phyloP scores from a whole-genome alignment of 2,329 filamentous ascomycete genomes.

The Acrodontium crateriforme region DNA sequence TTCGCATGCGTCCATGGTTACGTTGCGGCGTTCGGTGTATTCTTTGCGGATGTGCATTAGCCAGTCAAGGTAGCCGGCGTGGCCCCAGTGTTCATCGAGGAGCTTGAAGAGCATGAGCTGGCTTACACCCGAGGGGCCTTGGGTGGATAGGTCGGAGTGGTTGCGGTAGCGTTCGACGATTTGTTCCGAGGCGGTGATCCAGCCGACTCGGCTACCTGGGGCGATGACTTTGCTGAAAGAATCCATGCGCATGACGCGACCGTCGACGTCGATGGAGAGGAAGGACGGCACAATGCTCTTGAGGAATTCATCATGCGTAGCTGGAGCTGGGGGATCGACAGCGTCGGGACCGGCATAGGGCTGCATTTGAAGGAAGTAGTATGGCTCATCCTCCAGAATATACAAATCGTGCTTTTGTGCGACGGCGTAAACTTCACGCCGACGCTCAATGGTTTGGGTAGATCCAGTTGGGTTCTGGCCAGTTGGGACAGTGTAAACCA shows the following conservation, averaged over 20 bases:
- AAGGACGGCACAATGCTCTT: conserved; percentile 63
- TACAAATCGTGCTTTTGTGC: conserved; percentile 73
- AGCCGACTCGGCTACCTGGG: conserved; percentile 77
- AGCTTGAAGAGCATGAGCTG: conserved; percentile 80
- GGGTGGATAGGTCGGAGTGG: conserved; percentile 70
- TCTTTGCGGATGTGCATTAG: conserved; percentile 65
- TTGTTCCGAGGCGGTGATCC: conserved; percentile 79
- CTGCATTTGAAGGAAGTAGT: conserved; percentile 86
- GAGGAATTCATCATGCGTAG: conserved; percentile 59
- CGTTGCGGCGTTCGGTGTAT: conserved; percentile 68
- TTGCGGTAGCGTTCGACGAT: conserved; percentile 70
- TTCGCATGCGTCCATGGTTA: conserved; percentile 68
- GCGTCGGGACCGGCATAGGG: conserved; percentile 48
- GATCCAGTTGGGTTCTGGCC: conserved; percentile 87
- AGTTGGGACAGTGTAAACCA: conserved; percentile 61
- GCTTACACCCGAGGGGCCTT: conserved; percentile 72
- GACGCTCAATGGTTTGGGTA: conserved; percentile 55
- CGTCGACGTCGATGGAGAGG: conserved; percentile 66
- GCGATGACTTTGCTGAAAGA: conserved; percentile 91
- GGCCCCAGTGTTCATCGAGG: conserved; percentile 88
- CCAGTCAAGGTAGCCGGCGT: conserved; percentile 81
- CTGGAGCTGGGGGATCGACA: conserved; percentile 41
- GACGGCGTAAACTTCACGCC: conserved; percentile 60
- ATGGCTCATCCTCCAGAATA: conserved; percentile 87
- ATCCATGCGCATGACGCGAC: conserved; percentile 77